Percentiles rank a stretch among this genome's conserved stretches.
phyloP scores from a whole-genome alignment of 257 asterid species.

The Penstemon barbatus region DNA sequence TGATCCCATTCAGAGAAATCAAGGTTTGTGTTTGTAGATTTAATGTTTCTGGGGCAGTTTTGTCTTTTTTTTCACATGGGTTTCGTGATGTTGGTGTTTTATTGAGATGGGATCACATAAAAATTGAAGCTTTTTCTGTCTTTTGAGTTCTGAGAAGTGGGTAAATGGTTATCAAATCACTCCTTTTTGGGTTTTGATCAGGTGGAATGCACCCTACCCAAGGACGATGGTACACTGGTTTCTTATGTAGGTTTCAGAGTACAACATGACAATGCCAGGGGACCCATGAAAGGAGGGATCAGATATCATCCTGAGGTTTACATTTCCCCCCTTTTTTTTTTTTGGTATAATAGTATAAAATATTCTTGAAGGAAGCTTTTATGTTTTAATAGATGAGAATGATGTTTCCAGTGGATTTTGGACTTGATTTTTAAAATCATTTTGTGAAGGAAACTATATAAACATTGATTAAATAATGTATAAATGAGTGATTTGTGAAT shows the following conservation, averaged over 20 bases:
- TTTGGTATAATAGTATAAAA: background rate
- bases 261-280: slow-evolving; percentile 94
- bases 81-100: background rate
- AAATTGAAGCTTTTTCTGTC: slow-evolving; percentile 11
- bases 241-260: slow-evolving; percentile 90
- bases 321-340: background rate
- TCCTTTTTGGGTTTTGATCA: slow-evolving; percentile 37
- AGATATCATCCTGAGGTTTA: slow-evolving; percentile 95
- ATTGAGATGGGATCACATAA: slow-evolving; percentile 25
- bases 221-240: slow-evolving; percentile 85
- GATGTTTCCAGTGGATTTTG: too few species aligned
- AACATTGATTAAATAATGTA: background rate
- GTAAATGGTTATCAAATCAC: background rate
- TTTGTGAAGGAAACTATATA: too few species aligned
- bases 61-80: background rate
- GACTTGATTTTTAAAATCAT: too few species aligned
- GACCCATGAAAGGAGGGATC: slow-evolving; percentile 99
- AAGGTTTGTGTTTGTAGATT: slow-evolving; percentile 48
- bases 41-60: background rate
- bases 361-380: too few species aligned
- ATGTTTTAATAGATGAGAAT: too few species aligned
- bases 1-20: slow-evolving; percentile 93
- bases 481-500: background rate
- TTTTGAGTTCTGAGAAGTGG: background rate
- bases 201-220: slow-evolving; percentile 97